Conservation (phyloP, 202 grass and related monocot species). For the Panicum hallii region DNA sequence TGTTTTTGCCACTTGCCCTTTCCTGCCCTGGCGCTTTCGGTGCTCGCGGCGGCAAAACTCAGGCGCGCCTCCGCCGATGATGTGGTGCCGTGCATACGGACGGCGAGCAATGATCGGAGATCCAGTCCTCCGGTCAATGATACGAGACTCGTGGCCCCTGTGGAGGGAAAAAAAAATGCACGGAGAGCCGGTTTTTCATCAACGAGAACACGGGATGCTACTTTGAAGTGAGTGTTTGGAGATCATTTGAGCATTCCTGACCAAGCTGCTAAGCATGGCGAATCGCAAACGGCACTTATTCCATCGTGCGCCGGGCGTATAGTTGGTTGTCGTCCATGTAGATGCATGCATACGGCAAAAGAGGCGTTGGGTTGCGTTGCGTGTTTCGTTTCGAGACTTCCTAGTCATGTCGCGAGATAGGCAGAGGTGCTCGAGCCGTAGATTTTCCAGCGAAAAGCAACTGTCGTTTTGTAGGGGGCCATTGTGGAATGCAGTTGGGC, state of each 20-base stretch:
- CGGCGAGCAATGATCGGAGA: not conserved
- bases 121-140: not conserved
- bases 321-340: too few species aligned
- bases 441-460: too few species aligned
- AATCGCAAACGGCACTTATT: not conserved
- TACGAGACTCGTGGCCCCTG: not conserved
- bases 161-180: not conserved
- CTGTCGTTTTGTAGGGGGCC: too few species aligned
- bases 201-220: not conserved
- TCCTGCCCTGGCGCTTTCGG: too few species aligned
- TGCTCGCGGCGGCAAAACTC: not conserved
- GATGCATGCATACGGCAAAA: not conserved
- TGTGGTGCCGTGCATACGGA: too few species aligned
- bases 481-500: too few species aligned
- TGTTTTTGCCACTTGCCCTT: not conserved
- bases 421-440: too few species aligned
- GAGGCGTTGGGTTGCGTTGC: not conserved
- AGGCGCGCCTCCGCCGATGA: not conserved
- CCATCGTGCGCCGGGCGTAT: too few species aligned
- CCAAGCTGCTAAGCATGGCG: not conserved
- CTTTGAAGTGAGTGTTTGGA: not conserved
- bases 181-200: not conserved
- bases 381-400: not conserved
- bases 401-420: not conserved
- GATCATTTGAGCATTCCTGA: not conserved